These are phyloP conservation scores for Aspergillus sp. DNA, from an alignment of 2,329 filamentous ascomycete genomes.

Conservation along the genomic window DNA sequence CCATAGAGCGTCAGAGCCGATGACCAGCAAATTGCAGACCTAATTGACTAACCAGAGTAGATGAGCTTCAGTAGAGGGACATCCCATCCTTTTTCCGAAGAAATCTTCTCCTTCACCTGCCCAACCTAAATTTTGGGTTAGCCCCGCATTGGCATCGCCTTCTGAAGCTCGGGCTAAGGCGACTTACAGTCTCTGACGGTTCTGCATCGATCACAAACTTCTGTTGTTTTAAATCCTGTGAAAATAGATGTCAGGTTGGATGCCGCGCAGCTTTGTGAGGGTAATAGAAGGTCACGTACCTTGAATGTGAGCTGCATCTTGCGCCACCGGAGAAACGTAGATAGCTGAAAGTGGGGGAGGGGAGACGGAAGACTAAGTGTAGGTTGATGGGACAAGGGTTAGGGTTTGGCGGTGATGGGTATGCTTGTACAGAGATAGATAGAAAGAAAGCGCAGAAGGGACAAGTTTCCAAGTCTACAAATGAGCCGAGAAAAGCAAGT, in stretches of 20 bases:
- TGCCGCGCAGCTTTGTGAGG: not conserved
- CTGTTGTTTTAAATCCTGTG: slow-evolving; percentile 93
- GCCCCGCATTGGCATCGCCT: slow-evolving; percentile 33
- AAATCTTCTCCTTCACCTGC: slow-evolving; percentile 88
- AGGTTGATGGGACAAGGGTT: not conserved
- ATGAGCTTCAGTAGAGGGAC: slow-evolving; percentile 90
- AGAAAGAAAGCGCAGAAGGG: not conserved
- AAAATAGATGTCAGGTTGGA: slow-evolving; percentile 22
- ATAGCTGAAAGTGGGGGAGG: slow-evolving; percentile 20
- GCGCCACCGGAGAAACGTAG: slow-evolving; percentile 36
- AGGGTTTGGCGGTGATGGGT: not conserved
- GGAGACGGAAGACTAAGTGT: slow-evolving; percentile 10
- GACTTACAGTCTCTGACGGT: slow-evolving; percentile 80
- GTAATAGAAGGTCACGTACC: slow-evolving; percentile 41
- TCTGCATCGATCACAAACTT: slow-evolving; percentile 97
- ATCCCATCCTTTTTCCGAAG: slow-evolving; percentile 91
- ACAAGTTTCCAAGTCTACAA: slow-evolving; percentile 3
- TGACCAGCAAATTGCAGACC: not conserved
- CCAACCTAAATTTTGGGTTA: slow-evolving; percentile 65
- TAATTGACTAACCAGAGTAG: slow-evolving; percentile 74
- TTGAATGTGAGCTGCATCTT: slow-evolving; percentile 73
- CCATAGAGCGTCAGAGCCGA: slow-evolving; percentile 17
- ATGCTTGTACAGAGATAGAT: not conserved
- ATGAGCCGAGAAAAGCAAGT: slow-evolving; percentile 5
- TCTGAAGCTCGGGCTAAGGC: slow-evolving; percentile 4